phyloP scores from a whole-genome alignment of 768 basidiomycete species.

The Rhodosporidiobolus odoratus region DNA sequence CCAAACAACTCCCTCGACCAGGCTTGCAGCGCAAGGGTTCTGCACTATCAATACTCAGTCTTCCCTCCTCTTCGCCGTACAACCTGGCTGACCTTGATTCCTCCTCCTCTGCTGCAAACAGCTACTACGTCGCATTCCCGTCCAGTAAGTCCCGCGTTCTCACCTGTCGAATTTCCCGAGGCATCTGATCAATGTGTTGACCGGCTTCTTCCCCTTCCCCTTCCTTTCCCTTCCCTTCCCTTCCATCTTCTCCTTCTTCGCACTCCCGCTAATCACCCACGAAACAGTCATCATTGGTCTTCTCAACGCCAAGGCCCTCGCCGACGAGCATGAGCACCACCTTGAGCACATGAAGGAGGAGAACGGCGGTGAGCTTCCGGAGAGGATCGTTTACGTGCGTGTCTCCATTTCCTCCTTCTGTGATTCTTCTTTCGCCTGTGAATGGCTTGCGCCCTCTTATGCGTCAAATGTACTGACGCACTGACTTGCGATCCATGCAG shows the following conservation, averaged over 20 bases:
- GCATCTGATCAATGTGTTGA: background rate
- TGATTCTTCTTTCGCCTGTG: background rate
- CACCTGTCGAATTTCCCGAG: background rate
- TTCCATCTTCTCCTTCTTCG: no score
- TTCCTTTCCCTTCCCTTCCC: background rate
- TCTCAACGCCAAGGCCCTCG: slow-evolving; percentile 36
- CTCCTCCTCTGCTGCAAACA: background rate
- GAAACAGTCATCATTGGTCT: slow-evolving; percentile 32
- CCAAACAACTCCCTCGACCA: no score
- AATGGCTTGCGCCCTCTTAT: background rate
- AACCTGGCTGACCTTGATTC: background rate
- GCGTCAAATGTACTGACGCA: background rate
- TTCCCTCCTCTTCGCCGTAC: background rate
- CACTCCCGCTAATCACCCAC: background rate
- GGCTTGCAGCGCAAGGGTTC: no score
- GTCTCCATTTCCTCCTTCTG: background rate
- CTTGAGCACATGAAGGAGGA: slow-evolving; percentile 40
- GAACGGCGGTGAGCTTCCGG: slow-evolving; percentile 41
- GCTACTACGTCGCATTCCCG: slow-evolving; percentile 35
- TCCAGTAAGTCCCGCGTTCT: background rate
- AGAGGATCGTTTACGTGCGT: slow-evolving; percentile 37
- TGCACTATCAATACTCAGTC: no score
- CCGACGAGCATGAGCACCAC: slow-evolving; percentile 40
- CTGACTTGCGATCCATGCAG: background rate
- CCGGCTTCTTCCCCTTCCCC: background rate